These are phyloP conservation scores for Cordyceps militaris DNA, from an alignment of 2,329 filamentous ascomycete genomes.

Conservation along the genomic window DNA sequence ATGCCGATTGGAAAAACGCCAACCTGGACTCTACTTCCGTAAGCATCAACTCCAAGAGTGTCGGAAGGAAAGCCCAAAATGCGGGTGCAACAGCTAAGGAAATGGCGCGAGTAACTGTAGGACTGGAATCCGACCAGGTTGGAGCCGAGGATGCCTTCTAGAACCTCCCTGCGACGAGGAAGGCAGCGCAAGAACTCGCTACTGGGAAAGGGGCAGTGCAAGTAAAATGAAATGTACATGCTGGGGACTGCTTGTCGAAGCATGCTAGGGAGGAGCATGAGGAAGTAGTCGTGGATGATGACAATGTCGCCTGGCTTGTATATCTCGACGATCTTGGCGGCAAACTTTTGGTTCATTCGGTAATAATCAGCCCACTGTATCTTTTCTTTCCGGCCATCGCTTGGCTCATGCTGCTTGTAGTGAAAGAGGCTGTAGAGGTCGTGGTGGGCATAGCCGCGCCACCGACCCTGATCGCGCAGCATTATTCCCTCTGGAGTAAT, in stretches of 20 bases:
- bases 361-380: constrained; percentile 89
- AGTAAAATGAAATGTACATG: constrained; percentile 90
- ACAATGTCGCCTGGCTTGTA: constrained; percentile 93
- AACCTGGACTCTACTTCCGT: constrained; percentile 80
- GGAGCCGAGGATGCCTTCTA: constrained; percentile 82
- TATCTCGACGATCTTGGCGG: constrained; percentile 76
- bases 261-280: constrained; percentile 83
- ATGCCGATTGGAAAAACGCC: constrained; percentile 95
- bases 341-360: constrained; percentile 86
- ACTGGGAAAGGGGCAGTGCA: constrained; percentile 91
- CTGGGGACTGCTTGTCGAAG: constrained; percentile 78
- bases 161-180: constrained; percentile 78
- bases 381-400: constrained; percentile 73
- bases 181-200: constrained; percentile 91
- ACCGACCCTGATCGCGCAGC: constrained; percentile 75
- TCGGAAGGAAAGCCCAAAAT: constrained; percentile 88
- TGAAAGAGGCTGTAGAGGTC: constrained; percentile 91
- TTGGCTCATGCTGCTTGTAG: constrained; percentile 90
- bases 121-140: constrained; percentile 96
- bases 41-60: constrained; percentile 76
- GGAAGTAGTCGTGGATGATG: constrained; percentile 89
- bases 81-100: constrained; percentile 86
- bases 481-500: constrained; percentile 58
- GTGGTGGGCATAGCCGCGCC: constrained; percentile 85
- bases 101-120: constrained; percentile 90